Evolutionary conservation across 2,329 filamentous ascomycete genomes (phyloP).

Genomic region (Pestalotiopsis sp.): DNA sequence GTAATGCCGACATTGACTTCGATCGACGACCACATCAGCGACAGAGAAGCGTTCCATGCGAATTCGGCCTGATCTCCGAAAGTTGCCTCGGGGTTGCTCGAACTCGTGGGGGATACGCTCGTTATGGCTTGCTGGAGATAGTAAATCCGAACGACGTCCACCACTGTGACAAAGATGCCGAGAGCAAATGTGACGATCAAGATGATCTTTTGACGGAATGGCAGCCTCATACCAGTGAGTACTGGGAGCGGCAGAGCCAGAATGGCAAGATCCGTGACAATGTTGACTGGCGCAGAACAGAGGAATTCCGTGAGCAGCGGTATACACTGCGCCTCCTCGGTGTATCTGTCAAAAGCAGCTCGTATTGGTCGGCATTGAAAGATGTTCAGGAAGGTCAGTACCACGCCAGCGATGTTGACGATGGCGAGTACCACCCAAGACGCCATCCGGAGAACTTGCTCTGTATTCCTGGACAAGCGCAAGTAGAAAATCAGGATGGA

Average conservation of each 20-base stretch:
- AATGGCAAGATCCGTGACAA: conserved; percentile 87
- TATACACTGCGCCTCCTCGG: conserved; percentile 47
- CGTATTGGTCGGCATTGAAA: conserved; percentile 79
- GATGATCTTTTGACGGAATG: conserved; percentile 83
- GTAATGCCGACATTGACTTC: conserved; percentile 91
- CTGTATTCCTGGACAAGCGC: conserved; percentile 74
- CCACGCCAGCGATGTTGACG: conserved; percentile 76
- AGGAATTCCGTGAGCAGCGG: conserved; percentile 65
- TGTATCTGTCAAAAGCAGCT: conserved; percentile 63
- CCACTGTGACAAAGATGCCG: conserved; percentile 83
- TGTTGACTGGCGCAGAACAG: conserved; percentile 84
- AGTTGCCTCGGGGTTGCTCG: conserved; percentile 39
- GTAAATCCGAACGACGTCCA: conserved; percentile 87
- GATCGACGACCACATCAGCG: conserved; percentile 91
- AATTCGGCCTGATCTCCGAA: conserved; percentile 58
- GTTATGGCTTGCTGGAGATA: conserved; percentile 77
- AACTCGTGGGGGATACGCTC: conserved; percentile 37
- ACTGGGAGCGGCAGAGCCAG: conserved; percentile 87
- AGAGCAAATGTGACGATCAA: conserved; percentile 84
- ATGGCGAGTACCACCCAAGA: conserved; percentile 78
- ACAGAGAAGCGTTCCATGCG: conserved; percentile 76
- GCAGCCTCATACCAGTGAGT: conserved; percentile 81
- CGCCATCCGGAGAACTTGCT: conserved; percentile 76
- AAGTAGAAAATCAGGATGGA: conserved; percentile 93
- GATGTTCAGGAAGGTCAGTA: conserved; percentile 83